Evolutionary conservation across 2,329 filamentous ascomycete species (phyloP).

Genomic region (Drechslerella coelobrocha): DNA sequence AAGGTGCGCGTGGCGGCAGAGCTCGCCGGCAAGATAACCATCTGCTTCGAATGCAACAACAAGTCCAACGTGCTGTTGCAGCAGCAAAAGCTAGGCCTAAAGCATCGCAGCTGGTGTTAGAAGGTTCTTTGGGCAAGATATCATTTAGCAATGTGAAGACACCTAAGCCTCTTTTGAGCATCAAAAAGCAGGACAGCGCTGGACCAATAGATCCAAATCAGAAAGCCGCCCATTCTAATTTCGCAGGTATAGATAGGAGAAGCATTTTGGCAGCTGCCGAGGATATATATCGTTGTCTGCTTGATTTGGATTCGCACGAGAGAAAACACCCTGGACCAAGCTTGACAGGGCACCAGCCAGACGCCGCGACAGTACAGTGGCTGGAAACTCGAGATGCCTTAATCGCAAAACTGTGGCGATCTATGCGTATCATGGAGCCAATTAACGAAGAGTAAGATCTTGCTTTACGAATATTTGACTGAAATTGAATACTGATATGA

Average conservation of each 20-base stretch:
- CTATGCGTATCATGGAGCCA: conserved; percentile 90
- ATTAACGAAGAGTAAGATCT: conserved; percentile 64
- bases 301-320: conserved; percentile 93
- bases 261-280: conserved; percentile 85
- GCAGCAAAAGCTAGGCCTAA: conserved; percentile 97
- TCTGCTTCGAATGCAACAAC: conserved; percentile 98
- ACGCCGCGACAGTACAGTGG: conserved; percentile 80
- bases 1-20: conserved; percentile 72
- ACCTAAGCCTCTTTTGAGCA: conserved; percentile 90
- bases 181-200: conserved; percentile 78
- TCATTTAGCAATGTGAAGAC: conserved; percentile 99
- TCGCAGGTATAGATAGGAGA: conserved; percentile 74
- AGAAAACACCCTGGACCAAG: conserved; percentile 74
- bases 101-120: conserved; percentile 94
- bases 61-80: conserved; percentile 95
- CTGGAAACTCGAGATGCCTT: conserved; percentile 72
- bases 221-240: conserved; percentile 31
- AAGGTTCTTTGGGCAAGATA: conserved; percentile 95
- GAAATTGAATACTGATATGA: conserved; percentile 29
- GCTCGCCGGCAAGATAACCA: conserved; percentile 78
- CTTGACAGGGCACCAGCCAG: conserved; percentile 68
- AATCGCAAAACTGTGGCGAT: conserved; percentile 81
- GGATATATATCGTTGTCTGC: conserved; percentile 82
- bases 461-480: background rate
- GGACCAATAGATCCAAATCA: conserved; percentile 11